Evolutionary conservation across 2,329 filamentous ascomycete species (phyloP).

Genomic region (Fulvia fulva): DNA sequence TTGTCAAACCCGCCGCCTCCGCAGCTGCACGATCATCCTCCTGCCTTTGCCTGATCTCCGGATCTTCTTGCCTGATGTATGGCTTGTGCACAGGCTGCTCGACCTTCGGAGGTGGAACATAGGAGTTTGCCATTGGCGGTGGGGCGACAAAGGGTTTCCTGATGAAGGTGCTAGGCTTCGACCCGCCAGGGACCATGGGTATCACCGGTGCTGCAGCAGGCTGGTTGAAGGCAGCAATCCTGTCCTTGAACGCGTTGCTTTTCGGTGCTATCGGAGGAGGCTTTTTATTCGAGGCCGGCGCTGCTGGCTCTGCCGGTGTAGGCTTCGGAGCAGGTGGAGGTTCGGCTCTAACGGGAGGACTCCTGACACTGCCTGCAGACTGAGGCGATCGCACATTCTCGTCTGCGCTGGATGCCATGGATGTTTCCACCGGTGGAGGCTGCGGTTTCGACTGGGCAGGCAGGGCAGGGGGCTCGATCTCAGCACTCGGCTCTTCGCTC

Average conservation of each 20-base stretch:
- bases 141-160: slow-evolving; percentile 97
- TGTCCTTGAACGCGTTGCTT: slow-evolving; percentile 85
- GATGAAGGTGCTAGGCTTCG: slow-evolving; percentile 65
- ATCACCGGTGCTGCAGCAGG: slow-evolving; percentile 76
- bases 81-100: slow-evolving; percentile 62
- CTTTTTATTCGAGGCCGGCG: slow-evolving; percentile 46
- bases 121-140: slow-evolving; percentile 88
- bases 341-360: slow-evolving; percentile 19
- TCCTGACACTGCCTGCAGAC: slow-evolving; percentile 17
- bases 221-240: slow-evolving; percentile 96
- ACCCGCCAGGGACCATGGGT: slow-evolving; percentile 78
- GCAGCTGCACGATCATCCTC: slow-evolving; percentile 63
- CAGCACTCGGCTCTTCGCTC: slow-evolving; percentile 21
- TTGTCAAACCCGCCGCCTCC: slow-evolving; percentile 60
- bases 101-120: slow-evolving; percentile 71
- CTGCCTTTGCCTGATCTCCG: slow-evolving; percentile 58
- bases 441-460: slow-evolving; percentile 36
- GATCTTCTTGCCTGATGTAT: slow-evolving; percentile 85
- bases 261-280: slow-evolving; percentile 64
- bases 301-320: slow-evolving; percentile 33
- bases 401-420: slow-evolving; percentile 19
- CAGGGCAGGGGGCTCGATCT: slow-evolving; percentile 28
- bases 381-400: slow-evolving; percentile 28
- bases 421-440: slow-evolving; percentile 33
- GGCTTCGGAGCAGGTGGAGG: slow-evolving; percentile 35